phyloP scores from a whole-genome alignment of 169 alveolate species.

The Eimeria maxima region DNA sequence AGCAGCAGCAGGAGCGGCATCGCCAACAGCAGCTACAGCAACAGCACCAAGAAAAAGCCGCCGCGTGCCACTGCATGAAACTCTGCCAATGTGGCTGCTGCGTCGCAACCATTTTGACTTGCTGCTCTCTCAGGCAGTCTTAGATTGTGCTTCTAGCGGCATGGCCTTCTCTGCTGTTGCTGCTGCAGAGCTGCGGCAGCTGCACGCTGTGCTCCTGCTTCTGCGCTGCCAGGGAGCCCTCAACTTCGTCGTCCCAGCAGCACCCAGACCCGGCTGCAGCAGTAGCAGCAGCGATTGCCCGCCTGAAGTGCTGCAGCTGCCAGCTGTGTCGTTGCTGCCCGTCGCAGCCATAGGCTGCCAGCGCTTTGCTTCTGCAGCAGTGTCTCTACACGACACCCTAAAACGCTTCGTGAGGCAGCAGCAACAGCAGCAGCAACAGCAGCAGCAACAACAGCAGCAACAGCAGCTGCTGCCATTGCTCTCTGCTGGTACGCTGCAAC shows the following conservation, averaged over 20 bases:
- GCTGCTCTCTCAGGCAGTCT: slow-evolving; percentile 84
- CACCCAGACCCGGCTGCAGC: neutral
- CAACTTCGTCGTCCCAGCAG: slow-evolving; percentile 4
- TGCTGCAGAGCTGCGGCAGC: slow-evolving; percentile 75
- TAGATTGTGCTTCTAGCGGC: slow-evolving; percentile 82
- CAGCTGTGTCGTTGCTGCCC: neutral
- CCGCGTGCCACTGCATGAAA: slow-evolving; percentile 3
- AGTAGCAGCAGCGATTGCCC: neutral
- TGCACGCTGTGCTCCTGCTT: slow-evolving; percentile 67
- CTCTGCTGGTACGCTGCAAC: slow-evolving; percentile 45
- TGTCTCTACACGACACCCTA: neutral
- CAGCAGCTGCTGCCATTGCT: slow-evolving; percentile 18
- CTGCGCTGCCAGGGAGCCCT: slow-evolving; percentile 27
- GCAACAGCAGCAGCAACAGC: neutral
- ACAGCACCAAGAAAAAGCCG: neutral
- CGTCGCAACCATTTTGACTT: slow-evolving; percentile 84
- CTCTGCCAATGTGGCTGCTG: slow-evolving; percentile 76
- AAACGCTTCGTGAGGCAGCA: neutral
- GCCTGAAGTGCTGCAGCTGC: slow-evolving; percentile 47
- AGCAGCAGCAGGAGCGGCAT: neutral
- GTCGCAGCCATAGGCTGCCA: neutral
- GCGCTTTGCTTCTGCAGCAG: neutral
- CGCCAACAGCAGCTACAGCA: neutral
- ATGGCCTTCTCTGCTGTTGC: neutral
- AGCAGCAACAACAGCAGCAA: neutral